Evolutionary conservation across 306 rosid species (phyloP).

Genomic region (Amphicarpaea edgeworthii): DNA sequence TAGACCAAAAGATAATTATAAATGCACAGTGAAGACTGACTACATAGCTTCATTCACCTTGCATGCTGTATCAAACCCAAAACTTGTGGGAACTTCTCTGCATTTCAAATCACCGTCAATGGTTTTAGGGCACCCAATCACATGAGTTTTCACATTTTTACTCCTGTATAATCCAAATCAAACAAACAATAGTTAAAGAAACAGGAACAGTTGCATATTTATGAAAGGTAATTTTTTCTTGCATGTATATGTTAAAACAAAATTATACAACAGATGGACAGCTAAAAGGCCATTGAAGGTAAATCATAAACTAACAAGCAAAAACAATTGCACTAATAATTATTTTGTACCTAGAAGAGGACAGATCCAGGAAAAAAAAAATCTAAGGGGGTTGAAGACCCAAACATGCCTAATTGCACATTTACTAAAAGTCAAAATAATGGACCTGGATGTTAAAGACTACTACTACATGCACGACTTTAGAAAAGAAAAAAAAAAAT

Average conservation of each 20-base stretch:
- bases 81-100: constrained; percentile 98
- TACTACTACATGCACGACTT: background rate
- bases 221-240: constrained; percentile 8
- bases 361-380: too few relatives aligned
- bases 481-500: background rate
- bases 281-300: constrained; percentile 9
- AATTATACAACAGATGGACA: constrained; percentile 9
- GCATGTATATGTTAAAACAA: constrained; percentile 1
- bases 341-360: background rate
- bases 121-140: constrained; percentile 98
- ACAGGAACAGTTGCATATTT: constrained; percentile 5
- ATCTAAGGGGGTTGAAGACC: background rate
- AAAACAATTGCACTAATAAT: constrained; percentile 22
- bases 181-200: constrained; percentile 30
- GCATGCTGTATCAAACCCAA: constrained; percentile 99
- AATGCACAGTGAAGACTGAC: constrained; percentile 19
- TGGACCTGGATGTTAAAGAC: background rate
- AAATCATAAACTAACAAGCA: constrained; percentile 30
- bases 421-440: background rate
- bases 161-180: constrained; percentile 59
- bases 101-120: constrained; percentile 98
- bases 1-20: constrained; percentile 19
- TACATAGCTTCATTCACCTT: constrained; percentile 63
- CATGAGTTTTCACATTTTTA: constrained; percentile 77
- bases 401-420: background rate